Conservation (phyloP, 768 basidiomycete genomes). For the Termitomyces heimii region DNA sequence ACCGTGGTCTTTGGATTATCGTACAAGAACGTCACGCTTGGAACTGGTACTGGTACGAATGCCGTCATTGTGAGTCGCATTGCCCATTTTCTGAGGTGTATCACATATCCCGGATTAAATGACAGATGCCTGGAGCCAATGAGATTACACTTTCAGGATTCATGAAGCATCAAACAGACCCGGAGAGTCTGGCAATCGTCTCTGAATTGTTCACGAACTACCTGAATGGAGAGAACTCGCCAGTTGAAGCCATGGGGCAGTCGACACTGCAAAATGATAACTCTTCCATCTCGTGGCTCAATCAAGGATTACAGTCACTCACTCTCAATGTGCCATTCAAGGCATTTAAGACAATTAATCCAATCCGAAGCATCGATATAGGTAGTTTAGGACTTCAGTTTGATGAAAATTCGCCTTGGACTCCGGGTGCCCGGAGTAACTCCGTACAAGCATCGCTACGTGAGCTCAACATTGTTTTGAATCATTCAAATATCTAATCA, state of each 20-base stretch:
- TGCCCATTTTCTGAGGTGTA: background rate
- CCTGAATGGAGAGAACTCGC: constrained; percentile 55
- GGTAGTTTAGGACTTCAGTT: constrained; percentile 55
- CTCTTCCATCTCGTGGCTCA: constrained; percentile 60
- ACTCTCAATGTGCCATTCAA: constrained; percentile 61
- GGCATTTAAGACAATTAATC: constrained; percentile 42
- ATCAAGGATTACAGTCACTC: constrained; percentile 50
- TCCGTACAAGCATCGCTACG: constrained; percentile 55
- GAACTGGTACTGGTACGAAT: constrained; percentile 45
- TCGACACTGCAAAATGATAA: constrained; percentile 56
- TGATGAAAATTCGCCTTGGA: constrained; percentile 47
- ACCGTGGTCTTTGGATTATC: constrained; percentile 57
- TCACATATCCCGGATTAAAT: background rate
- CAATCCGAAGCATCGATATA: constrained; percentile 61
- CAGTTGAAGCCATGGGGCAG: constrained; percentile 52
- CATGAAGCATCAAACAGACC: constrained; percentile 45
- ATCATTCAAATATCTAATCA: background rate
- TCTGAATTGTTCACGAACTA: constrained; percentile 67
- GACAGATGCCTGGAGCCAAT: constrained; percentile 47
- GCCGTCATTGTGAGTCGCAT: constrained; percentile 43
- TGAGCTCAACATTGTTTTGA: constrained; percentile 20
- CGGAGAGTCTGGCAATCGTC: constrained; percentile 39
- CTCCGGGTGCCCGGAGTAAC: constrained; percentile 49
- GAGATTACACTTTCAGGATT: constrained; percentile 52
- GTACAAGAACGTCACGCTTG: constrained; percentile 52